Base-by-base conservation (phyloP, 2,329 filamentous ascomycete species). In the Atkinsonella hypoxylon region DNA sequence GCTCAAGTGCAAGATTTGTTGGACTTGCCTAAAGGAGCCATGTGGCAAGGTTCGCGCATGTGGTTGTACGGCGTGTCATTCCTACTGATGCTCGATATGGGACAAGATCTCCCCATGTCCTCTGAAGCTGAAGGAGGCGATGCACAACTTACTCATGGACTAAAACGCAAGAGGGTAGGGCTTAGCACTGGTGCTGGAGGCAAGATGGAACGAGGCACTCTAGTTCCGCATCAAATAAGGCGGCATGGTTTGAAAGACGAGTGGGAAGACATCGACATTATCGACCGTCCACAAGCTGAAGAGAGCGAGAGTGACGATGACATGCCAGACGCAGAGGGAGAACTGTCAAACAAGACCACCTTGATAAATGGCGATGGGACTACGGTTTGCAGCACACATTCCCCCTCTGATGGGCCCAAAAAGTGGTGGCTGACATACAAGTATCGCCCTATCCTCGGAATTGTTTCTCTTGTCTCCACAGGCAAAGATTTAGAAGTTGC, bases 51-150 rank as follows among this genome's bases (percentile, higher is more conserved):
- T 1, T 72, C 73, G 30, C 79, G 91, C 13, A 68, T 91, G 8
- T 97, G 91, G 89, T 70, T 97, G 18, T 96, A 95, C 61, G 90
- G 91, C 7, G 79, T 81, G 40, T 83, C 79, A 1, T 97, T 89
- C 77, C 67, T 98, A 22, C 89, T 87, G 70, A 97, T 97, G 90
- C 80, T 98, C 53, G 89, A 97, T 64, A 71, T 95, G 31, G 78
- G 79, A 18, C 77, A 78, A 59, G 85, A 95, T 64, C 76, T 93
- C 26, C 61, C 62, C n/a, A 59, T 62, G 38, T 55, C 61, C 1
- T 52, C 56, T 1, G 57, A 55, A 1, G 59, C 64, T 15, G 56
- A 61, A n/a, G 63, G 67, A 34, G 54, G 66, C 64, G 52, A 59
- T 51, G 18, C 54, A 13, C 54, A 41, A 48, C 54, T 47, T 50